Evolutionary conservation across 2,329 filamentous ascomycete genomes (phyloP), one percentile per base, ranked within the genome.

Genomic region (Fusarium floridanum): DNA sequence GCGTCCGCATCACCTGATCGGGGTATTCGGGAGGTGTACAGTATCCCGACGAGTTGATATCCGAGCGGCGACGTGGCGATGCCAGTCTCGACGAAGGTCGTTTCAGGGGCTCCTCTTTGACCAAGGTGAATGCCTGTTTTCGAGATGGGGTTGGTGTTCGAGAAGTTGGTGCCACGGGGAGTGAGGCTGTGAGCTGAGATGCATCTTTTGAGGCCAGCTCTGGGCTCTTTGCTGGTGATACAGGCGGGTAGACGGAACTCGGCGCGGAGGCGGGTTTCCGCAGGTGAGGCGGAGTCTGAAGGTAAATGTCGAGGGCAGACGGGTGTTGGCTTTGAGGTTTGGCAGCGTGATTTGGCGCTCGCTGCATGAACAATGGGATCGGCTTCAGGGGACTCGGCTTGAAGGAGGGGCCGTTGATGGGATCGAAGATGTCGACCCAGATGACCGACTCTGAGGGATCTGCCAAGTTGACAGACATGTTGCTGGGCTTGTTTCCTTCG

Each of bases 341-440:
- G 45, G 17, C 48, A 10, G 48, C 74, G 11, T 77, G 68, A 17
- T 61, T 77, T 16, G 77, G 75, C 3, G 68, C 34, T 78, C 76
- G 68, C 55, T 82, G 83, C 85, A 88, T 88, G 78, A 85, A 86
- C 16, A 74, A 68, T 0, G 88, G 88, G 12, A 90, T 84, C 1
- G 88, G 86, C 70, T 90, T 91, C 12, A 86, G 83, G 5, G 82
- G 84, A 62, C 83, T 85, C 2, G 87, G 86, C 70, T 81, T 83
- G 75, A 90, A 90, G 3, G 85, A 82, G 5, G 82, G 80, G 11
- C 83, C 80, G 16, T 85, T 83, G 12, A 89, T 69, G 0, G 89
- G 88, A 69, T 90, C 85, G 32, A 81, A 80, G 6, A 88, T 84
- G 37, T 86, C 85, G 8, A 90, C 84, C 78, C 88, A 90, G 7